A percentile compares a stretch with the other conserved stretches of the same genome.
phyloP scores from a whole-genome alignment of 371 early-diverging fungal genomes.

The Saksenaea oblongispora region DNA sequence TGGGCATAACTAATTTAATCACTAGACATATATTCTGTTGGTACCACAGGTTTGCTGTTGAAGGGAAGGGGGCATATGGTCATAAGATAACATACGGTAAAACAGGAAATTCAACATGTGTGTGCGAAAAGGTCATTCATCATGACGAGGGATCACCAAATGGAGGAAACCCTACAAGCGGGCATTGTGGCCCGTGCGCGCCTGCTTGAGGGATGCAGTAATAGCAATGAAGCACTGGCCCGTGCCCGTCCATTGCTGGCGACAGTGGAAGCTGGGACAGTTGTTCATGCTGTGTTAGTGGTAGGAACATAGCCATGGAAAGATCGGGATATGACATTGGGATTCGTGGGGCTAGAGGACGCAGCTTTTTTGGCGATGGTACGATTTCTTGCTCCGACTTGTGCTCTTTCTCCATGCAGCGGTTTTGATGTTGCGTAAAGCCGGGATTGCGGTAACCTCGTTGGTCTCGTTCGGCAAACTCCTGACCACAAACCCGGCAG shows the following conservation, averaged over 20 bases:
- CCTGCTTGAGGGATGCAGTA: slow-evolving; percentile 28
- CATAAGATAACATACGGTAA: too few species aligned
- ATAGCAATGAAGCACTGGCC: slow-evolving; percentile 21
- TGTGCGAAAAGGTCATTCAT: background rate
- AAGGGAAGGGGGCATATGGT: background rate
- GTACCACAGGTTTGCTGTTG: background rate
- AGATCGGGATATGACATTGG: background rate
- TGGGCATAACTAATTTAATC: background rate
- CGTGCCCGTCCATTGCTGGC: background rate
- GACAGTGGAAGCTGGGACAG: background rate
- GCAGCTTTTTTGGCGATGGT: background rate
- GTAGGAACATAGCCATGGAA: background rate
- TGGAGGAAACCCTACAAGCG: slow-evolving; percentile 4
- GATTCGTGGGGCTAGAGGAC: too few species aligned
- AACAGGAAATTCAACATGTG: too few species aligned
- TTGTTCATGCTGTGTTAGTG: background rate
- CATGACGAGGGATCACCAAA: background rate
- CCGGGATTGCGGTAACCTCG: slow-evolving; percentile 46
- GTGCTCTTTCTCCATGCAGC: slow-evolving; percentile 24
- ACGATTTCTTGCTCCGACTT: background rate
- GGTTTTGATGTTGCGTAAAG: slow-evolving; percentile 42
- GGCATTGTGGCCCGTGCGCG: slow-evolving; percentile 21
- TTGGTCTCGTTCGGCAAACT: slow-evolving; percentile 39
- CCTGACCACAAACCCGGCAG: slow-evolving; percentile 32
- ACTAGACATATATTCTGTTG: background rate